Evolutionary conservation across 2,329 filamentous ascomycete genomes (phyloP).

Genomic region (Ploettnerulaceae sp.): DNA sequence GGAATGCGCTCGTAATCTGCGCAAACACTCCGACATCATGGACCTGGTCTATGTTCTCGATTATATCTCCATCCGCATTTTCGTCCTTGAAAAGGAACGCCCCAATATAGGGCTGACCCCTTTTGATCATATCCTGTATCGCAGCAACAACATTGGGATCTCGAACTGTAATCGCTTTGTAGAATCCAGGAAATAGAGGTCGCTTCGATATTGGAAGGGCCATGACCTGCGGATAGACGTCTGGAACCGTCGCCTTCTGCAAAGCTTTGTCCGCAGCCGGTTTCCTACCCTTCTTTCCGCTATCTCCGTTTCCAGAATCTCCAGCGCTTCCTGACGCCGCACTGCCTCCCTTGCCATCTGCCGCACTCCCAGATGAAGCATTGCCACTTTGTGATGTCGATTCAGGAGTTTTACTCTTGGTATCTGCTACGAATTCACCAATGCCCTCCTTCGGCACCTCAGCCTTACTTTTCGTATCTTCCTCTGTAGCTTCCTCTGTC

Average conservation of each 20-base stretch:
- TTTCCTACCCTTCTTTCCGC: slow-evolving; percentile 68
- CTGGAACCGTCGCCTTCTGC: slow-evolving; percentile 83
- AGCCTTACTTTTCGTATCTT: slow-evolving; percentile 37
- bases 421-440: slow-evolving; percentile 41
- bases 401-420: slow-evolving; percentile 30
- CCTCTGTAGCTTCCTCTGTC: slow-evolving; percentile 38
- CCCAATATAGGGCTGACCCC: slow-evolving; percentile 94
- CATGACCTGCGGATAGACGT: slow-evolving; percentile 96
- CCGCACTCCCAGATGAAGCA: slow-evolving; percentile 26
- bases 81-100: slow-evolving; percentile 98
- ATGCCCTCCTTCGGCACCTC: slow-evolving; percentile 36
- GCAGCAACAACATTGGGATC: slow-evolving; percentile 87
- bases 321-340: slow-evolving; percentile 26
- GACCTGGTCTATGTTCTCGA: slow-evolving; percentile 84
- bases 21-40: slow-evolving; percentile 96
- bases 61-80: slow-evolving; percentile 87
- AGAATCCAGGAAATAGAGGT: slow-evolving; percentile 94
- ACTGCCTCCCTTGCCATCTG: slow-evolving; percentile 29
- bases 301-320: slow-evolving; percentile 43
- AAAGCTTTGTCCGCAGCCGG: slow-evolving; percentile 65
- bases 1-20: slow-evolving; percentile 94
- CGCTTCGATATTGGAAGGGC: slow-evolving; percentile 93
- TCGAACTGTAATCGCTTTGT: slow-evolving; percentile 96
- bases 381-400: slow-evolving; percentile 22
- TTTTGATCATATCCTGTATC: slow-evolving; percentile 93